A percentile compares a stretch with the other conserved stretches of the same genome.
phyloP scores from a whole-genome alignment of 441 rosid genomes.

The Corymbia calophylla region DNA sequence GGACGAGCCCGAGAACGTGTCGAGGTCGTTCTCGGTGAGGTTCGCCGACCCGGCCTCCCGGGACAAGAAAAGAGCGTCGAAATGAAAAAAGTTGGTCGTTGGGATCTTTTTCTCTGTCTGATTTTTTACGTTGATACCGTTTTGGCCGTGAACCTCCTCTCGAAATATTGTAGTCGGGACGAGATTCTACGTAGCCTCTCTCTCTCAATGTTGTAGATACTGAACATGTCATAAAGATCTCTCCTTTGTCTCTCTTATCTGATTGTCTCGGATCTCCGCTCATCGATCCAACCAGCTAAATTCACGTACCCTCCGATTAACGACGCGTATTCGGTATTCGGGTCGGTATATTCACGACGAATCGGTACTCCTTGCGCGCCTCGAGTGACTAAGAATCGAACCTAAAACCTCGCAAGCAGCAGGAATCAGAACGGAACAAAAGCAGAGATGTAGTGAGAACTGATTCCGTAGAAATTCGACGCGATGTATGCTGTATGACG shows the following conservation, averaged over 20 bases:
- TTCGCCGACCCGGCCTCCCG: conserved; percentile 21
- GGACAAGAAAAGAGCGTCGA: neutral
- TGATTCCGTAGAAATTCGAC: neutral
- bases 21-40: conserved; percentile 33
- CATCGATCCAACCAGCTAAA: neutral
- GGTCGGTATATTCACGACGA: neutral
- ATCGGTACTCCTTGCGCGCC: neutral
- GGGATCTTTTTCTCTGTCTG: neutral
- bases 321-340: neutral
- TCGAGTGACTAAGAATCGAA: neutral
- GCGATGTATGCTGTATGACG: neutral
- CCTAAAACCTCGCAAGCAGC: too few relatives aligned
- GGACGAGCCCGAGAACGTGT: conserved; percentile 31
- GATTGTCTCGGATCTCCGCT: neutral
- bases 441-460: neutral
- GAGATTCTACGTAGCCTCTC: too few relatives aligned
- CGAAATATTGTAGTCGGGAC: neutral
- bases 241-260: neutral
- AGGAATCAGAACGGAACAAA: neutral
- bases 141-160: neutral
- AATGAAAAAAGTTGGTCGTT: neutral
- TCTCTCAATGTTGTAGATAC: neutral
- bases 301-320: neutral
- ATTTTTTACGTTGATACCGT: neutral
- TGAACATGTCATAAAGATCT: neutral